Conservation (phyloP, 352 stramenopile genomes). For the Phytopythium aichiense region DNA sequence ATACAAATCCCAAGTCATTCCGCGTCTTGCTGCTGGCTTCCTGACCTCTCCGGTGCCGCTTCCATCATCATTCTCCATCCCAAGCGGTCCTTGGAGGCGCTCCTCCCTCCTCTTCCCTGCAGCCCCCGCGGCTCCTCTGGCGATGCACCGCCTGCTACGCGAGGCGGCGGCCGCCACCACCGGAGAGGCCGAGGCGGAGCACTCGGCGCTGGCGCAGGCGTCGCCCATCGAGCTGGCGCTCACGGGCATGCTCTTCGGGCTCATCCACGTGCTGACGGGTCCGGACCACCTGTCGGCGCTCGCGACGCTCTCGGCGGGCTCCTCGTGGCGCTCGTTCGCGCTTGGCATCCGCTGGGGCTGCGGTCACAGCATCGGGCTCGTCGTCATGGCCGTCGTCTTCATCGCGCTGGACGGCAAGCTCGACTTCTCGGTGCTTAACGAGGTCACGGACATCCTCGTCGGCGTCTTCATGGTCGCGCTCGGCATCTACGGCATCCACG, state of each 20-base stretch:
- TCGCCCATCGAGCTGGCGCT: conserved; percentile 32
- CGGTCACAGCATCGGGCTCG: conserved; percentile 80
- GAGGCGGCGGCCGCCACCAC: conserved; percentile 10
- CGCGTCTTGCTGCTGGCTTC: neutral
- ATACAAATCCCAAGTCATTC: neutral
- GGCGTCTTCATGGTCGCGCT: conserved; percentile 61
- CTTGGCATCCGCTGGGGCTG: conserved; percentile 88
- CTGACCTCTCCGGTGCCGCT: neutral
- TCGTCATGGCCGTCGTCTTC: conserved; percentile 66
- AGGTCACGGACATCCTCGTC: conserved; percentile 59
- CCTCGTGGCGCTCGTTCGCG: conserved; percentile 68
- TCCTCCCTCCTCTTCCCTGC: neutral
- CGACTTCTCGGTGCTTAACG: conserved; percentile 50
- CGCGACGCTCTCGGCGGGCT: conserved; percentile 73
- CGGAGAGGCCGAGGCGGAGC: conserved; percentile 11
- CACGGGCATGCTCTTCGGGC: conserved; percentile 56
- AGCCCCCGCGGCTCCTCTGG: neutral
- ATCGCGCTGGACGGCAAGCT: conserved; percentile 55
- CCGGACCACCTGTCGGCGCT: conserved; percentile 87
- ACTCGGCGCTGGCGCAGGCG: conserved; percentile 27
- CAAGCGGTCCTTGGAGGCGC: neutral
- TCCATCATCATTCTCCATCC: conserved; percentile 1
- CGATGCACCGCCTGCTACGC: conserved; percentile 28
- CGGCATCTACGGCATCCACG: conserved; percentile 60
- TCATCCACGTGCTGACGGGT: conserved; percentile 63